phyloP scores from a whole-genome alignment of 768 basidiomycete species.

The Pulveroboletus sp. region DNA sequence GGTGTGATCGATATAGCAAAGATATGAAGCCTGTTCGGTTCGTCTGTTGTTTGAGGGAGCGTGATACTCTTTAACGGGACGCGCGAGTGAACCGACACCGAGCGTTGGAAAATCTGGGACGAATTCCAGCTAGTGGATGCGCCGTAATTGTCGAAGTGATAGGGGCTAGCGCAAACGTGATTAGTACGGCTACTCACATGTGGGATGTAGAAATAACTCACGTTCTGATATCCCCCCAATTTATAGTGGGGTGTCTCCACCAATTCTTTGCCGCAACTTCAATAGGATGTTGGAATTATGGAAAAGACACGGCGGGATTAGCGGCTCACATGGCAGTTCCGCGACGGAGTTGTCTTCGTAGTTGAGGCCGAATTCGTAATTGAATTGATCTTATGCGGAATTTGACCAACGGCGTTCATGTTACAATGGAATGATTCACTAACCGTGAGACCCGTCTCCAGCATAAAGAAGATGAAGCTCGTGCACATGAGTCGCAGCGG shows the following conservation, averaged over 20 bases:
- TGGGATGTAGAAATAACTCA: conserved; percentile 18
- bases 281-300: background rate
- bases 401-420: background rate
- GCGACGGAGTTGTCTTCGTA: conserved; percentile 37
- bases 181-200: background rate
- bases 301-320: background rate
- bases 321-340: conserved; percentile 32
- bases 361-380: conserved; percentile 35
- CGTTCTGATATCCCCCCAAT: conserved; percentile 44
- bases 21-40: conserved; percentile 39
- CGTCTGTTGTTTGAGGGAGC: conserved; percentile 34
- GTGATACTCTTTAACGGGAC: conserved; percentile 40
- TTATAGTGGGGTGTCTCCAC: conserved; percentile 41
- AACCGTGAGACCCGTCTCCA: conserved; percentile 37
- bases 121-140: conserved; percentile 40
- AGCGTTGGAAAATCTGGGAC: conserved; percentile 44
- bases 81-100: conserved; percentile 42
- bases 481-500: conserved; percentile 37
- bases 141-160: conserved; percentile 38
- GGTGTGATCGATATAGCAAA: conserved; percentile 45
- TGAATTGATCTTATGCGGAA: conserved; percentile 27
- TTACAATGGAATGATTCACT: conserved; percentile 7
- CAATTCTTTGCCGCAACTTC: conserved; percentile 46
- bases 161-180: conserved; percentile 34
- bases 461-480: conserved; percentile 50